Conservation (phyloP, 441 rosid species). For the Pelargonium australe region DNA sequence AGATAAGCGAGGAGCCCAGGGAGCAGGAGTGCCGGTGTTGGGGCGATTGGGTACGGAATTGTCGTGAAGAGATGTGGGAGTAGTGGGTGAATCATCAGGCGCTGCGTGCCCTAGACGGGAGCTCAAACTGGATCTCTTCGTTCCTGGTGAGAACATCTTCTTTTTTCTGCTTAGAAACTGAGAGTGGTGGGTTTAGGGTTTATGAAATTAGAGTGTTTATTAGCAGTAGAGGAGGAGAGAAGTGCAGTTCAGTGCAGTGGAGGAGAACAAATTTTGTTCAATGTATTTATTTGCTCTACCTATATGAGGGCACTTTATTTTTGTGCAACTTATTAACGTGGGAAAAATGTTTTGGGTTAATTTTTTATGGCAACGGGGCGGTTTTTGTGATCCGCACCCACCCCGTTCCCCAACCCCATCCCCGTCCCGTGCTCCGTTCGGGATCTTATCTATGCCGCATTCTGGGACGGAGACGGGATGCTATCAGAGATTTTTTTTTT, state of each 20-base stretch:
- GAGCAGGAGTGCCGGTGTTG: conserved; percentile 75
- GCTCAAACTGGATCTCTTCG: conserved; percentile 44
- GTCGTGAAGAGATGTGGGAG: conserved; percentile 36
- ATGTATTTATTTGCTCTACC: too few relatives aligned
- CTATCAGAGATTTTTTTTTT: too few relatives aligned
- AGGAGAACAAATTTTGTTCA: not conserved
- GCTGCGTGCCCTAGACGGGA: conserved; percentile 35
- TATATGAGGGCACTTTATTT: too few relatives aligned
- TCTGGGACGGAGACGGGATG: too few relatives aligned
- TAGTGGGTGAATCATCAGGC: conserved; percentile 47
- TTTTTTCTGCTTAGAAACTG: not conserved
- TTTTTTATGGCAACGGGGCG: too few relatives aligned
- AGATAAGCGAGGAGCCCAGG: conserved; percentile 89
- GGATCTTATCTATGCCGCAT: too few relatives aligned
- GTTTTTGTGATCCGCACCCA: too few relatives aligned
- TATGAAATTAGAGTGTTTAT: not conserved
- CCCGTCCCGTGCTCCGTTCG: too few relatives aligned
- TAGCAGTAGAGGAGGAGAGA: too few relatives aligned
- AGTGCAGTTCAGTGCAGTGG: not conserved
- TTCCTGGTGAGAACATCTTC: conserved; percentile 72
- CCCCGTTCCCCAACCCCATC: too few relatives aligned
- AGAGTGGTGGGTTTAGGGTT: not conserved
- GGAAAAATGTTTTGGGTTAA: too few relatives aligned
- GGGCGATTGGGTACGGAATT: conserved; percentile 55
- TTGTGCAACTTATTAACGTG: too few relatives aligned